phyloP scores from a whole-genome alignment of 1,139 yeast species.

The Yamadazyma dushanensis region DNA sequence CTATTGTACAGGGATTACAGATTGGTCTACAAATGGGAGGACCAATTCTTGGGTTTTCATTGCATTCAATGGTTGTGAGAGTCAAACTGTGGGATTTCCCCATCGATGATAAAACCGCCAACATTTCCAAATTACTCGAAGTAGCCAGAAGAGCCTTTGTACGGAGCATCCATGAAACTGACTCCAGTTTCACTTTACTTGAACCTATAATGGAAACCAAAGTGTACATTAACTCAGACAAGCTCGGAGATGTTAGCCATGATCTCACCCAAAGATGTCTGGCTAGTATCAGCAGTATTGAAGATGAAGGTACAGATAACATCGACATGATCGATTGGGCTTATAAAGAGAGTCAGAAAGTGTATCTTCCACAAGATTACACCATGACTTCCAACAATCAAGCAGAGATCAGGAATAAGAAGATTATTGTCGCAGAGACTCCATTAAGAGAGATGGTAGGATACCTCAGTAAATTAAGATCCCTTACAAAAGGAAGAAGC shows the following conservation, averaged over 20 bases:
- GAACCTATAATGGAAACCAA: slow-evolving; percentile 87
- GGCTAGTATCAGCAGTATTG: slow-evolving; percentile 66
- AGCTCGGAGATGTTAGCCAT: slow-evolving; percentile 80
- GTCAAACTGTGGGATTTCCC: slow-evolving; percentile 57
- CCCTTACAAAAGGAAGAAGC: slow-evolving; percentile 89
- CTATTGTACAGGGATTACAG: slow-evolving; percentile 57
- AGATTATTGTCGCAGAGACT: slow-evolving; percentile 69
- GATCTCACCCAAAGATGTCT: slow-evolving; percentile 69
- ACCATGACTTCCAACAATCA: slow-evolving; percentile 27
- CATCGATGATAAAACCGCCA: slow-evolving; percentile 42
- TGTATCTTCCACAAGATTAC: slow-evolving; percentile 61
- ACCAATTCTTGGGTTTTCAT: slow-evolving; percentile 58
- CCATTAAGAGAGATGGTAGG: slow-evolving; percentile 93
- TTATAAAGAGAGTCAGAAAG: slow-evolving; percentile 48
- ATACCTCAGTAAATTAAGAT: slow-evolving; percentile 71
- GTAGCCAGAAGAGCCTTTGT: slow-evolving; percentile 33
- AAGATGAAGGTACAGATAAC: slow-evolving; percentile 52
- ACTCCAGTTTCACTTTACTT: slow-evolving; percentile 41
- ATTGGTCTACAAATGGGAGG: slow-evolving; percentile 85
- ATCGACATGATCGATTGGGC: slow-evolving; percentile 44
- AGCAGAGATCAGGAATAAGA: slow-evolving; percentile 36
- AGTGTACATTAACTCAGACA: slow-evolving; percentile 68
- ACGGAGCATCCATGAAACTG: slow-evolving; percentile 31
- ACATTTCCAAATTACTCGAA: slow-evolving; percentile 27
- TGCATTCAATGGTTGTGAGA: slow-evolving; percentile 60